Base-by-base conservation (phyloP, 257 asterid species). In the Gentiana straminea region DNA sequence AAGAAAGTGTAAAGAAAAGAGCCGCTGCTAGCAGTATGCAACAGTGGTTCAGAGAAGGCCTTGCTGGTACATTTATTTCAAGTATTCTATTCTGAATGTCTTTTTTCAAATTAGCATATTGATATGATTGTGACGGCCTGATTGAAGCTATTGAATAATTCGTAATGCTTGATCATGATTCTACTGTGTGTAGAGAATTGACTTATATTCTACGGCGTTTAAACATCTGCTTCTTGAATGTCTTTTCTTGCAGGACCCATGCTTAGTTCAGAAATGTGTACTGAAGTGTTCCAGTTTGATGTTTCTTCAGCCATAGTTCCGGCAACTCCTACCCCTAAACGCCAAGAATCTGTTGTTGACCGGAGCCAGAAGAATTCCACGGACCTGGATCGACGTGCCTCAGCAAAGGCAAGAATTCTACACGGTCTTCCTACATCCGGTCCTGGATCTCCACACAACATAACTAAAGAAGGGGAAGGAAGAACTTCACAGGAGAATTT, bases 41-140 rank as follows among this genome's bases (percentile, higher is more conserved):
- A 57, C 90, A 92, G 52, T 92, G 97, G 98, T 92, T 85, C 78
- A 94, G 84, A 52, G 98, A 92, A 82, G 98, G 98, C 61, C 93
- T 88, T 66, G 94, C 95, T 1, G 98, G 98, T 91, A 72, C 72
- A 55, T 39, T 5, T 35, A 24, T 61, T 41, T 51, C 15, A 35
- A 52, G 32, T 47, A 10, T 15, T 13, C 37, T 60, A 10, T 5
- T 41, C 2, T 41, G 46, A 41, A 41, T 41, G 5, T 41, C 2
- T 41, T 41, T 10, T 41, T 41, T 41, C 46, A 41, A 41, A 41
- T 7, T 41, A 41, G 4, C 46, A 4, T 4, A 41, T 24, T 41
- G 46, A 41, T 41, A 4, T 41, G 46, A 10, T 41, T 41, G 10
- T 41, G 46, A 41, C 7, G 11, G 46, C 46, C 9, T 41, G 46